Evolutionary conservation across 495 filamentous ascomycete genomes (phyloP).

Genomic region (Aspergillus egyptiacus): DNA sequence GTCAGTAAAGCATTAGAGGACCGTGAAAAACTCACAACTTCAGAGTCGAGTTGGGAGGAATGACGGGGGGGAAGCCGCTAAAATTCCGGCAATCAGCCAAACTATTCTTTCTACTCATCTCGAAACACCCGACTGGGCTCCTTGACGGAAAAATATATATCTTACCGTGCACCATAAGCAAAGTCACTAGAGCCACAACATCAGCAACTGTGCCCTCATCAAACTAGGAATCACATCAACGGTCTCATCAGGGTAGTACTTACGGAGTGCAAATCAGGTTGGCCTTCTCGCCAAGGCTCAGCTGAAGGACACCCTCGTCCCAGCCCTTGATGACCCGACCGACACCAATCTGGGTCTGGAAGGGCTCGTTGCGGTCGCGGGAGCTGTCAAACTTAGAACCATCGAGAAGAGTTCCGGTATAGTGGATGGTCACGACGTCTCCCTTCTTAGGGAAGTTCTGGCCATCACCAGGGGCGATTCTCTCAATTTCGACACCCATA

Average conservation of each 20-base stretch:
- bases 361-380: constrained; percentile 49
- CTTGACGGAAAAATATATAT: not conserved
- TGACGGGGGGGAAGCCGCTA: constrained; percentile 64
- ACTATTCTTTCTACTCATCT: not conserved
- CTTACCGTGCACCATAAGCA: constrained; percentile 70
- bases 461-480: constrained; percentile 28
- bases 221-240: no score
- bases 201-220: constrained; percentile 14
- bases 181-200: constrained; percentile 54
- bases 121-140: not conserved
- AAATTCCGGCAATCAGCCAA: not conserved
- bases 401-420: constrained; percentile 78
- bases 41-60: constrained; percentile 41
- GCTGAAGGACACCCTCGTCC: constrained; percentile 76
- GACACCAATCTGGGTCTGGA: constrained; percentile 62
- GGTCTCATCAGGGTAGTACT: constrained; percentile 21
- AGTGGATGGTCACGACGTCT: constrained; percentile 70
- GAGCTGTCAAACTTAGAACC: constrained; percentile 69
- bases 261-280: constrained; percentile 72
- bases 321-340: constrained; percentile 79
- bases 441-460: constrained; percentile 52
- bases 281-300: constrained; percentile 77
- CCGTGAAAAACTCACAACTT: constrained; percentile 44
- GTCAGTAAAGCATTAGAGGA: constrained; percentile 4
- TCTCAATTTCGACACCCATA: constrained; percentile 52